Conservation (phyloP, 345 rosid species). For the Gossypium ekmanianum region DNA sequence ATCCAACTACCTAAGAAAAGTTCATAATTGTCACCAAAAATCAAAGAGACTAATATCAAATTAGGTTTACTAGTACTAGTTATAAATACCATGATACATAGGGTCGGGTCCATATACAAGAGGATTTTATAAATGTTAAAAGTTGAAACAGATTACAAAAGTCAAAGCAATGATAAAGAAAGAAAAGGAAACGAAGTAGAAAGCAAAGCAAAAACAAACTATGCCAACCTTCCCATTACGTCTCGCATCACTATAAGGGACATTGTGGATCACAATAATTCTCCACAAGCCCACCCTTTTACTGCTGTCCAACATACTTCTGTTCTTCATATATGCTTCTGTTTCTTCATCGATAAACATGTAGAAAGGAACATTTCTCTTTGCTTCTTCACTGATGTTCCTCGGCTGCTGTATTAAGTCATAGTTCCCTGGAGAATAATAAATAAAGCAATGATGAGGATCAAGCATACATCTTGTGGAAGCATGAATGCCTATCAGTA, state of each 20-base stretch:
- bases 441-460: constrained; percentile 14
- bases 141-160: neutral
- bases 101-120: neutral
- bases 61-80: neutral
- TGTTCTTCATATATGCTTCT: constrained; percentile 60
- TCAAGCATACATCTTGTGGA: constrained; percentile 4
- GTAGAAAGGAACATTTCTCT: constrained; percentile 60
- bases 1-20: neutral
- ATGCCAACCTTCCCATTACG: constrained; percentile 78
- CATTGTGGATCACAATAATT: constrained; percentile 60
- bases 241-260: constrained; percentile 77
- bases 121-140: neutral
- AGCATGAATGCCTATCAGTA: constrained; percentile 27
- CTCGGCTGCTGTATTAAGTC: constrained; percentile 75
- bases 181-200: neutral
- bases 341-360: constrained; percentile 92
- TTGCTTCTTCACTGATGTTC: constrained; percentile 62
- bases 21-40: neutral
- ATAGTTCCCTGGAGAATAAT: constrained; percentile 57
- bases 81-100: neutral
- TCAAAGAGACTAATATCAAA: neutral
- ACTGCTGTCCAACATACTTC: constrained; percentile 46
- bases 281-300: constrained; percentile 82
- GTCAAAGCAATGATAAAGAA: neutral
- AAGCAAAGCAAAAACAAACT: constrained; percentile 13